Base-by-base conservation (phyloP, 768 basidiomycete genomes). In the Pulveroboletus frians region DNA sequence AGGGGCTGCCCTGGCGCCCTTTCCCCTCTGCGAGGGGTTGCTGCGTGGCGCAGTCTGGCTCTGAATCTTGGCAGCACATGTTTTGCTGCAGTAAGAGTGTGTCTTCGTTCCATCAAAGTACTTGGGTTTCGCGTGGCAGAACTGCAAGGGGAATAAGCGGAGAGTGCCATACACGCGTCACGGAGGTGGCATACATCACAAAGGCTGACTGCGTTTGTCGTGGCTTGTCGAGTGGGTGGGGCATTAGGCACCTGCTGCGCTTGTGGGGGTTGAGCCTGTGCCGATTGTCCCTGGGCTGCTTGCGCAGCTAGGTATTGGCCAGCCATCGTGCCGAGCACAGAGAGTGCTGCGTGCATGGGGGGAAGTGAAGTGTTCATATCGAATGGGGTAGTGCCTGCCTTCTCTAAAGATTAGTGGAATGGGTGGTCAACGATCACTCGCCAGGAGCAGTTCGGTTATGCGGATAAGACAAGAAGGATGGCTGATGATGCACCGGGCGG, bases 51-150 rank as follows among this genome's bases (percentile, higher is more conserved):
- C 46, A 37, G 56, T 54, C 58, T 57, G 57, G 49, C 55, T 64
- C 70, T 69, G 56, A 49, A 68, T 66, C 74, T 76, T 59, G n/a
- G 80, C 77, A 36, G 71, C 70, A 58, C 81, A 84, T 5, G 73
- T 73, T 67, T 78, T 83, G 58, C 79, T 68, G 55, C 81, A 84
- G 55, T 75, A 84, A 0, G 76, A 71, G 59, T 82, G 81, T 5
- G 73, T 75, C 59, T 76, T 80, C 40, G 63, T 68, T 11, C 79
- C 79, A 51, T 83, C 82, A 54, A 70, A 69, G 57, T 76, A 75
- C 55, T 78, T 84, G 20, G 81, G 80, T 42, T 76, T 74, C 30
- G 68, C 53, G 49, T 79, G 76, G 59, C 83, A 85, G 36, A 72
- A 69, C 83, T 84, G 43, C 18, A 50, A 52, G 35, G 41, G 29